Base-by-base conservation (phyloP, 495 filamentous ascomycete species). In the Melanomma pulvis-pyrius region DNA sequence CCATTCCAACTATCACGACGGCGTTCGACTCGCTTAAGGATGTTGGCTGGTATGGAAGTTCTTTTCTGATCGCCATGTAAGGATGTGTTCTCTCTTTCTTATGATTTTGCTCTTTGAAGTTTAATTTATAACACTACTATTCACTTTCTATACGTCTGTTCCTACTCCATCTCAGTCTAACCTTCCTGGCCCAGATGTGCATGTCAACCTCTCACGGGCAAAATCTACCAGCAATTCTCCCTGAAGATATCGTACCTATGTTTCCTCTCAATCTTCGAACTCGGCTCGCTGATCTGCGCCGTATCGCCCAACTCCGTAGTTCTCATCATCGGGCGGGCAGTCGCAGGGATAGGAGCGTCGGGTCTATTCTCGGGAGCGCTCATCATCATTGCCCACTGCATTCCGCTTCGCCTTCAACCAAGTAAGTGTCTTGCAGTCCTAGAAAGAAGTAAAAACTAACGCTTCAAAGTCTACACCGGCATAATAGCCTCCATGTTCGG, bases 281-380 rank as follows among this genome's bases (percentile, higher is more conserved):
- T 94, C 12, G 92, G 93, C 21, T 90, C 86, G n/a, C 76, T 92
- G 41, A 79, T 96, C 67, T 96, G 92, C 74, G 92, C 84, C 21
- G 83, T 86, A 1, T 89, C 92, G 0, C 88, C 90, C 0, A 90
- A 77, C 55, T 93, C 90, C 0, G 79, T 86, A 0, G 84, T 85
- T 4, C 79, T 97, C 26, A 96, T 96, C 64, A 76, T 93, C 60
- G 92, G 93, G 12, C 87, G 93, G 29, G 92, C 92, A 17, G 79
- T 96, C 48, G 90, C 92, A 22, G 92, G 92, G 24, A 65, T 96
- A 19, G 92, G 92, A 26, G 83, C 85, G 3, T 90, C 92, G 0
- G 92, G 90, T 41, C 83, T 96, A 56, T 94, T 94, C 74, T 88
- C 89, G 1, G 92, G 92, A 6, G 88, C 89, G 1, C 81, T 96